Evolutionary conservation across 2,329 filamentous ascomycete genomes (phyloP), one percentile per base, ranked within the genome.

Genomic region (Aspergillus sp.): DNA sequence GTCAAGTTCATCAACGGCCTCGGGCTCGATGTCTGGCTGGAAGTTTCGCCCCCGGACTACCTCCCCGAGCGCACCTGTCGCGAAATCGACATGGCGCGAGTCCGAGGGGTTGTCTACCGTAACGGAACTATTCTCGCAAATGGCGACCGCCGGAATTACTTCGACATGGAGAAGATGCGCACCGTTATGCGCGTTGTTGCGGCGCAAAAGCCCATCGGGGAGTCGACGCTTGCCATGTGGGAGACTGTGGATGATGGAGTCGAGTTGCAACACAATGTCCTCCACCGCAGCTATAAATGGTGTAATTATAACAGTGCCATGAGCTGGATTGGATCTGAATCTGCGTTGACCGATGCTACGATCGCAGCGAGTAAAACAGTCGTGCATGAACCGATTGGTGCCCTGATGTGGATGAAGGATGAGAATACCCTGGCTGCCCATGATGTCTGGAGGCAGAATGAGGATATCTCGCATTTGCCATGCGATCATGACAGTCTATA

Each of bases 401-500:
- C 75, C 2, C 66, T 77, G 51, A 70, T 71, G 63, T 77, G 71
- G 70, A 60, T 77, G 57, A 77, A 77, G 60, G 67, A 70, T 13
- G 66, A 70, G 33, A 61, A 64, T 22, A 70, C 71, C 7, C 69
- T 76, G 61, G 62, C 69, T 19, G 59, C 69, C 5, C 75, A 77
- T 40, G 67, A 74, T 39, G 54, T 61, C 11, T 77, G 73, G 72
- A 65, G 62, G 49, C 61, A 46, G 12, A 70, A 70, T 54, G 45
- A 42, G 13, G 52, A 20, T 33, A 52, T 61, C 4, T 41, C 34
- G 5, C 6, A 20, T 12, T 27, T 7, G 1, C 30, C 60, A 0
- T 51, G 27, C 2, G 52, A 46, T 11, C 15, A 62, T 40, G 45
- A 54, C 22, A 19, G 34, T 7, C 33, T 54, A 9, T 62, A 54